Percentiles rank a stretch among this genome's conserved stretches.
Conservation (phyloP, 1,139 yeast species). For the Debaryomyces robertsiae region DNA sequence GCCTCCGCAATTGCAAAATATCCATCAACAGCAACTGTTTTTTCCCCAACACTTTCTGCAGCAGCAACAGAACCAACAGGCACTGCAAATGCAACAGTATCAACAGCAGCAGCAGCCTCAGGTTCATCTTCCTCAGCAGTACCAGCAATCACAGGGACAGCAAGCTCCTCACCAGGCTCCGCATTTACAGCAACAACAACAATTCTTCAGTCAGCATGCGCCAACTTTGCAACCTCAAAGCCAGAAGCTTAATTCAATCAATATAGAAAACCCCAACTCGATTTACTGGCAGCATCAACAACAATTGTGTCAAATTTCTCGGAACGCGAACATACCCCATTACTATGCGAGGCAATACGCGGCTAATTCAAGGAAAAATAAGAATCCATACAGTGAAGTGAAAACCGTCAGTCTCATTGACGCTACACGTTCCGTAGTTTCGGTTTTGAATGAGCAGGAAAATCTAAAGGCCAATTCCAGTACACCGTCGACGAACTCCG, state of each 20-base stretch:
- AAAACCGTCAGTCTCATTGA: constrained; percentile 54
- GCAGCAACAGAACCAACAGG: constrained; percentile 32
- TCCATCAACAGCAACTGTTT: constrained; percentile 23
- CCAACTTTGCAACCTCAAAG: constrained; percentile 18
- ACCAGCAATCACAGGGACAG: constrained; percentile 19
- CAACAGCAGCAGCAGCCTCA: constrained; percentile 28
- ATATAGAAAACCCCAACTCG: constrained; percentile 54
- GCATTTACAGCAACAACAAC: constrained; percentile 28
- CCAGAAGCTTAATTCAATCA: constrained; percentile 32
- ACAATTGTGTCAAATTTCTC: constrained; percentile 75
- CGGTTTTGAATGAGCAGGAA: constrained; percentile 47
- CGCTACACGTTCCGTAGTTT: constrained; percentile 54
- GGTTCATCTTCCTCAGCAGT: constrained; percentile 26
- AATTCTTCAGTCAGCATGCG: constrained; percentile 10
- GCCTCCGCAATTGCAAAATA: constrained; percentile 21
- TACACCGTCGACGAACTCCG: constrained; percentile 37
- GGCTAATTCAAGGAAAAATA: constrained; percentile 63
- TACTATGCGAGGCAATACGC: constrained; percentile 94
- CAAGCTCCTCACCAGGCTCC: constrained; percentile 28
- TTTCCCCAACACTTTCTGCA: constrained; percentile 30
- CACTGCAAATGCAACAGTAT: constrained; percentile 32
- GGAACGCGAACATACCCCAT: constrained; percentile 76
- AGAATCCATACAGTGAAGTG: constrained; percentile 46
- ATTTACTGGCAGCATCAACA: constrained; percentile 87
- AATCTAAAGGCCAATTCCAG: constrained; percentile 27